Evolutionary conservation across 768 basidiomycete species (phyloP).

Genomic region (Postia placenta): DNA sequence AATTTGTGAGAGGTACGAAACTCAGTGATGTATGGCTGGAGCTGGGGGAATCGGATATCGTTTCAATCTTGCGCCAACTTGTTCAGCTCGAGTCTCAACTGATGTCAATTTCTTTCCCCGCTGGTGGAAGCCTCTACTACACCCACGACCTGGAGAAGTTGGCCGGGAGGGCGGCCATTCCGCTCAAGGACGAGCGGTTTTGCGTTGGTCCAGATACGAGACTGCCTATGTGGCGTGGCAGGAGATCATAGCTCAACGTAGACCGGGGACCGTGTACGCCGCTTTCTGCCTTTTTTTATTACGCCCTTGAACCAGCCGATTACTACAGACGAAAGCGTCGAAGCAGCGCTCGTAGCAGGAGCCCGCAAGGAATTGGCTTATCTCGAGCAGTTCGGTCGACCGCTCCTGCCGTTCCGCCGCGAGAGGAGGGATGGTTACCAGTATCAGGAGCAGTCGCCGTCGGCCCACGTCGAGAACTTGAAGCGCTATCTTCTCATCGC

Average conservation of each 20-base stretch:
- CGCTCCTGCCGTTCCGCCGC: slow-evolving; percentile 36
- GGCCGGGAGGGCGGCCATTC: slow-evolving; percentile 27
- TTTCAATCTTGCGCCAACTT: slow-evolving; percentile 39
- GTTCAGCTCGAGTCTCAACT: slow-evolving; percentile 40
- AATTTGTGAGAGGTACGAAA: slow-evolving; percentile 30
- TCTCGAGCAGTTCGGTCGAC: slow-evolving; percentile 41
- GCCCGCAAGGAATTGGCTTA: slow-evolving; percentile 45
- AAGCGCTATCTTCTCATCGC: slow-evolving; percentile 41
- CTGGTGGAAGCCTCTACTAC: slow-evolving; percentile 47
- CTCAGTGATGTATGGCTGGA: slow-evolving; percentile 36
- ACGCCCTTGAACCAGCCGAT: slow-evolving; percentile 25
- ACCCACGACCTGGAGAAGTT: slow-evolving; percentile 38
- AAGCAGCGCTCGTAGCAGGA: slow-evolving; percentile 35
- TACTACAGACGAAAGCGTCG: slow-evolving; percentile 36
- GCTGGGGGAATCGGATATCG: slow-evolving; percentile 31
- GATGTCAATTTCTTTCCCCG: slow-evolving; percentile 43
- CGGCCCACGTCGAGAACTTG: slow-evolving; percentile 43
- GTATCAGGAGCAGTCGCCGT: slow-evolving; percentile 37
- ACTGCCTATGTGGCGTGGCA: slow-evolving; percentile 41
- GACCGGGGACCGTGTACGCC: slow-evolving; percentile 47
- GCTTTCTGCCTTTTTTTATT: slow-evolving; percentile 24
- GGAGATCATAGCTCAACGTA: slow-evolving; percentile 43
- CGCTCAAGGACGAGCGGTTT: slow-evolving; percentile 18
- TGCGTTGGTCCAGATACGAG: slow-evolving; percentile 33
- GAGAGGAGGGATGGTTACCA: slow-evolving; percentile 38